Base-by-base conservation (phyloP, 1,284 basidiomycete genomes). In the Sphagnurus paluster region DNA sequence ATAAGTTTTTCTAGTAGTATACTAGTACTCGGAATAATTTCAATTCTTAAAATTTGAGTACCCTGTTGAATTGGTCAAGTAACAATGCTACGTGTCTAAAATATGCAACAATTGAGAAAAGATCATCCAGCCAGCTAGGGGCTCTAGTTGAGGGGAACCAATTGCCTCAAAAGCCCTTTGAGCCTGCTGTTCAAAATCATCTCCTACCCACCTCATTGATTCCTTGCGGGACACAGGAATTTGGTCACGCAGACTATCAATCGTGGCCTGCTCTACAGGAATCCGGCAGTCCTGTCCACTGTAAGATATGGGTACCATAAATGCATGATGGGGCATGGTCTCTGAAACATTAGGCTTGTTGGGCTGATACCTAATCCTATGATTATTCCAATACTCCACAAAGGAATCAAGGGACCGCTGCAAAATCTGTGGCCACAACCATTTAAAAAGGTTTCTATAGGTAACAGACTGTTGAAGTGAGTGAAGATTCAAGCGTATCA, bases 381-480 rank as follows among this genome's bases (percentile, higher is more conserved):
- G 59, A 38, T 57, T 56, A 37, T 62, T 64, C 60, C 58, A 62
- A 36, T 57, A 60, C 37, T 59, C 43, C 3, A 44, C 46, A 43
- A 61, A 64, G 11, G 36, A 10, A 35, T 62, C 47, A 7, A 64
- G 49, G 17, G 52, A 51, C 8, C 34, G 20, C 33, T 62, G 58
- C 5, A 62, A 46, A 34, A 62, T 54, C 26, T 54, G 42, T 5
- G 57, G 55, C 61, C 61, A 64, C 10, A 64, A 17, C 60, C 59
- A 63, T 23, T 58, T 24, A 34, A 62, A 63, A 25, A 60, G 36
- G 10, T 53, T 23, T 7, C 60, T 61, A 29, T 33, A 38, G 16
- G 37, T 4, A 26, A 8, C 20, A 38, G 30, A n/a, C 26, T 23
- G n/a, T 11, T 14, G 36, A 41, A 9, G n/a, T n/a, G n/a, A 23